Evolutionary conservation across 345 rosid species (phyloP).

Genomic region (Sonneratia alba): DNA sequence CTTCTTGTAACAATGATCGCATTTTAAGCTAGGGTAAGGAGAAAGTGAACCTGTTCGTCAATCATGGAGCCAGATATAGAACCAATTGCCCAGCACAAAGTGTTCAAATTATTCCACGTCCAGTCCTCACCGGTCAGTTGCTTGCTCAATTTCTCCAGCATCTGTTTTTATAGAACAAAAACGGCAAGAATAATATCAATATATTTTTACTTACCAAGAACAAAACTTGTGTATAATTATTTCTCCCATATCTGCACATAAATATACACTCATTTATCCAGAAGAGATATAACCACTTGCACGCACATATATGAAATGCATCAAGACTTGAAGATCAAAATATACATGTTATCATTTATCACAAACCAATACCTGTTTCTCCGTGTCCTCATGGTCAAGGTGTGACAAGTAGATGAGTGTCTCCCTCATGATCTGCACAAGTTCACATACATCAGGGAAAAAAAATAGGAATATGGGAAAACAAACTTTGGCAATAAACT

Average conservation of each 20-base stretch:
- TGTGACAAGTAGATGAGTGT: slow-evolving; percentile 88
- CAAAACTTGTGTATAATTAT: no score
- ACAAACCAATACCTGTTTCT: slow-evolving; percentile 62
- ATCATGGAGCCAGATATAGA: slow-evolving; percentile 98
- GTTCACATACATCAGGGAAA: not conserved
- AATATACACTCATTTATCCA: no score
- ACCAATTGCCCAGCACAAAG: slow-evolving; percentile 99
- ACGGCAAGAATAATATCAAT: slow-evolving; percentile 4
- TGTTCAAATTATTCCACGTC: slow-evolving; percentile 94
- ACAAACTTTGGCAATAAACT: not conserved
- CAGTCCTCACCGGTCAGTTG: slow-evolving; percentile 96
- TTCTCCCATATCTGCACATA: no score
- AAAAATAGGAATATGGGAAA: not conserved
- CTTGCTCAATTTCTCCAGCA: slow-evolving; percentile 89
- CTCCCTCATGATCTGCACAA: slow-evolving; percentile 92
- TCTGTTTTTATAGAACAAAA: slow-evolving; percentile 29
- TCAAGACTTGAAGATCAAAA: not conserved
- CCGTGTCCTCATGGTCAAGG: slow-evolving; percentile 97
- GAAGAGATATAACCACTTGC: not conserved
- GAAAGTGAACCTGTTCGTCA: slow-evolving; percentile 71
- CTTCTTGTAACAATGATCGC: not conserved
- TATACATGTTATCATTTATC: not conserved
- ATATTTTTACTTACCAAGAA: not conserved
- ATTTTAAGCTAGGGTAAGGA: not conserved
- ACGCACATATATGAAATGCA: not conserved